Conservation (phyloP, 352 stramenopile species). For the Phytophthora cajani region DNA sequence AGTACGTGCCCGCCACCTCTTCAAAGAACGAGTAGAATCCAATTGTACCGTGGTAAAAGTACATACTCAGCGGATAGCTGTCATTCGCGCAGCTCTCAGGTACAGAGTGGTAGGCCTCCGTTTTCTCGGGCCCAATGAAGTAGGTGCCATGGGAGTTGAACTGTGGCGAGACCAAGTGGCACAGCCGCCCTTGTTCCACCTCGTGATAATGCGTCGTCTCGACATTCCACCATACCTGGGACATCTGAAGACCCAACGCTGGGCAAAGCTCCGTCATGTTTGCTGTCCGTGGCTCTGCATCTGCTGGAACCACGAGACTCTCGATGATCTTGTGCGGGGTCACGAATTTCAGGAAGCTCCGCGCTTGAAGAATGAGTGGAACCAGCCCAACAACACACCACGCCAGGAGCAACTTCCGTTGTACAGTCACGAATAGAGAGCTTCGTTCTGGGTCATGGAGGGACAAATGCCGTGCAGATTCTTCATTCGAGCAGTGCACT, state of each 20-base stretch:
- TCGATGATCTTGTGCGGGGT: neutral
- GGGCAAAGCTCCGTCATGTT: slow-evolving; percentile 1
- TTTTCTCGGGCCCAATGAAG: neutral
- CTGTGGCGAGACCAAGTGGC: neutral
- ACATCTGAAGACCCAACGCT: neutral
- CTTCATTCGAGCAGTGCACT: neutral
- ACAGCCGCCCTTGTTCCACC: neutral
- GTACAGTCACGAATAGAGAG: neutral
- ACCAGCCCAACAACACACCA: neutral
- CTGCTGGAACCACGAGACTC: neutral
- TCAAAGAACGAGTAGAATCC: neutral
- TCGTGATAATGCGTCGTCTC: neutral
- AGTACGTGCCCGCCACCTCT: neutral
- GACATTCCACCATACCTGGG: neutral
- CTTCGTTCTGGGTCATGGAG: neutral
- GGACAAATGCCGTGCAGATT: neutral
- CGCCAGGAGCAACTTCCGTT: neutral
- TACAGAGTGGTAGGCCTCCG: neutral
- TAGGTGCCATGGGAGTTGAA: neutral
- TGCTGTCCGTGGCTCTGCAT: neutral
- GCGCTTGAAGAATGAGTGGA: neutral
- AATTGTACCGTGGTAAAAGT: slow-evolving; percentile 5
- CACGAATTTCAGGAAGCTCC: slow-evolving; percentile 1
- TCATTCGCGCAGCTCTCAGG: neutral
- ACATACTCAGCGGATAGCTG: neutral